Conservation (phyloP, 2,329 filamentous ascomycete species). For the Thermothelomyces thermophilus region DNA sequence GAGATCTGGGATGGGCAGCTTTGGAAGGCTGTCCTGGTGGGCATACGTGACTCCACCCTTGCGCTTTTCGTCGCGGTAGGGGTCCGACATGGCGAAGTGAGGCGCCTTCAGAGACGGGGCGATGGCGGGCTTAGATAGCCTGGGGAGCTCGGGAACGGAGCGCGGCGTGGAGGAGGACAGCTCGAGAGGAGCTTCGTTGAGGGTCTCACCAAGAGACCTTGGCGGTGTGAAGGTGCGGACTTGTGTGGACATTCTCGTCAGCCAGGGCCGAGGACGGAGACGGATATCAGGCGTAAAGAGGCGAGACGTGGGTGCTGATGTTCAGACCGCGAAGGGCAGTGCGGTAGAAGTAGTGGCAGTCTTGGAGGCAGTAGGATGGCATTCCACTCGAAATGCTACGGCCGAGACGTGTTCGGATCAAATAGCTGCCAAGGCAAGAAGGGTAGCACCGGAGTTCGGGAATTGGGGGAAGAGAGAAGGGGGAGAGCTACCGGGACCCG, state of each 20-base stretch:
- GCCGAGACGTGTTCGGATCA: neutral
- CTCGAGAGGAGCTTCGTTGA: slow-evolving; percentile 44
- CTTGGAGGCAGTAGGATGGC: slow-evolving; percentile 75
- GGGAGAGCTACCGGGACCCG: slow-evolving; percentile 14
- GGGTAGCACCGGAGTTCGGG: neutral
- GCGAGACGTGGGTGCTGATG: slow-evolving; percentile 71
- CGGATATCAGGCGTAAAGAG: slow-evolving; percentile 59
- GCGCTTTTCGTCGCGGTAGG: slow-evolving; percentile 42
- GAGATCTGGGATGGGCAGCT: slow-evolving; percentile 86
- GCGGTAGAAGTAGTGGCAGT: slow-evolving; percentile 91
- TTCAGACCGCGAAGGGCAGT: slow-evolving; percentile 81
- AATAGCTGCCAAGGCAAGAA: neutral
- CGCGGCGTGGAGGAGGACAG: slow-evolving; percentile 35
- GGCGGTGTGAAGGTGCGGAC: slow-evolving; percentile 63
- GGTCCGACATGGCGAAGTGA: slow-evolving; percentile 38
- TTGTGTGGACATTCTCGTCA: slow-evolving; percentile 56
- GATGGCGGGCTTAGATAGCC: slow-evolving; percentile 30
- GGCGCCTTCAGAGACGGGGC: slow-evolving; percentile 29
- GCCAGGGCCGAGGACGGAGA: slow-evolving; percentile 27
- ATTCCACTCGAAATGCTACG: slow-evolving; percentile 48
- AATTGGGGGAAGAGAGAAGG: slow-evolving; percentile 7
- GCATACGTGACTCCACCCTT: slow-evolving; percentile 80
- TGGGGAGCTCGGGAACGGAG: slow-evolving; percentile 32
- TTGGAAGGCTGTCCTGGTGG: slow-evolving; percentile 79
- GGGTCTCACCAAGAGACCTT: slow-evolving; percentile 64